A percentile compares a stretch with the other conserved stretches of the same genome.
Evolutionary conservation across 192 early-diverging fungal genomes (phyloP).

Genomic region (Dissophora ornata): DNA sequence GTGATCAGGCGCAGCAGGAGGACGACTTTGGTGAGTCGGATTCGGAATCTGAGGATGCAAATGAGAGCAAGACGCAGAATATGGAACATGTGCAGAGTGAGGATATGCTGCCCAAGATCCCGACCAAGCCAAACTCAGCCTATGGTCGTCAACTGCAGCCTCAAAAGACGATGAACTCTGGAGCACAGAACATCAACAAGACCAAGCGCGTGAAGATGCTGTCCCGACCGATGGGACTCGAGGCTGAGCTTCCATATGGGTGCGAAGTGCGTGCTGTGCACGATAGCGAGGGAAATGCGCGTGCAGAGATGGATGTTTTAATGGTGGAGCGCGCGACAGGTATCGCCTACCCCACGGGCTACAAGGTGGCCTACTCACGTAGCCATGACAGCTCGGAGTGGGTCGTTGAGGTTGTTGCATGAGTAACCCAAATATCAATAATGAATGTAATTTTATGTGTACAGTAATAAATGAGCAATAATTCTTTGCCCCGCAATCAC

Average conservation of each 20-base stretch:
- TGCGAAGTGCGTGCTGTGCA: slow-evolving; percentile 37
- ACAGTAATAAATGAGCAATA: too few species aligned
- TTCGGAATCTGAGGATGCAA: neutral
- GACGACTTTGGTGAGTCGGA: neutral
- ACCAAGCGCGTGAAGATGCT: slow-evolving; percentile 28
- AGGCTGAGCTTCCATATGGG: slow-evolving; percentile 46
- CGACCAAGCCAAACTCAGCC: slow-evolving; percentile 24
- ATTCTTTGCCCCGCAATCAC: too few species aligned
- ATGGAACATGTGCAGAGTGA: neutral
- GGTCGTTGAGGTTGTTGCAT: slow-evolving; percentile 27
- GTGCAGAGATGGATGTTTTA: slow-evolving; percentile 41
- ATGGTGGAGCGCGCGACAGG: slow-evolving; percentile 44
- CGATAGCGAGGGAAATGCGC: slow-evolving; percentile 27
- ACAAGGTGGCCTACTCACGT: slow-evolving; percentile 43
- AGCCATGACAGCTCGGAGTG: slow-evolving; percentile 38
- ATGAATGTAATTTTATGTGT: too few species aligned
- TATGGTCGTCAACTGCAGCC: neutral
- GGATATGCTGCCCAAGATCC: slow-evolving; percentile 48
- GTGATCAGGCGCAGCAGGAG: neutral
- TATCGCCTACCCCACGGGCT: slow-evolving; percentile 39
- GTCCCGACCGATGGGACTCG: slow-evolving; percentile 32
- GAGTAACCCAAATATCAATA: too few species aligned
- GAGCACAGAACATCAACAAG: slow-evolving; percentile 10
- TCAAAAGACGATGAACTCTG: too few species aligned
- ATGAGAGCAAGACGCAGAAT: neutral